Base-by-base conservation (phyloP, 495 filamentous ascomycete genomes). In the Chlorociboria aeruginascens region DNA sequence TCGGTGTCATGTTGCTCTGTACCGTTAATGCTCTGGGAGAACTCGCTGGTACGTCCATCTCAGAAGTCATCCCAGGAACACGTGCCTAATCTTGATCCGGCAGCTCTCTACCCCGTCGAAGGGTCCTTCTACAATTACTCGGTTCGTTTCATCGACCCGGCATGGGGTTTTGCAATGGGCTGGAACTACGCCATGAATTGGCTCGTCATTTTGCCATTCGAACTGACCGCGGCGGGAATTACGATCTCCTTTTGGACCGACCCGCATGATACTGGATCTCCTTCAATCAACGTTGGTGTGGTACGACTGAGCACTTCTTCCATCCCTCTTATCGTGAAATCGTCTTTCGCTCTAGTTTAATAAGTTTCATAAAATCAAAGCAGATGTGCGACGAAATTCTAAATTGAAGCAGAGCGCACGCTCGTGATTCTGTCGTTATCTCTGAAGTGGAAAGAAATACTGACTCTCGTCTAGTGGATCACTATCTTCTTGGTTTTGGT, bases 151-250 rank as follows among this genome's bases (percentile, higher is more conserved):
- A 59, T 97, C 9, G 90, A 97, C 58, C 90, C 90, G 8, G 88
- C 90, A 7, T 96, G 89, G 90, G 90, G 90, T 0, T 98, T 98
- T 57, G 89, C 90, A 41, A 94, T 95, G 86, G 90, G 92, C 45
- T 86, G 81, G 79, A 79, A 85, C 59, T 87, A 86, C 57, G 75
- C 78, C 46, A 66, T 83, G 41, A 69, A 74, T 57, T 86, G 83
- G 82, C 61, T 68, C 36, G 63, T 74, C 37, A 71, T 78, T 34
- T 61, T 79, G 29, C 73, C 73, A 33, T 66, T 78, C 14, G 76
- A 79, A 55, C 55, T 77, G 1, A 74, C 71, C 0, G 73, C 74
- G 1, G 74, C 71, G 25, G 56, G 67, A 45, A 65, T 78, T 20
- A 72, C 78, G 29, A 69, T 83, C 16, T 42, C 60, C 0, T 85